phyloP scores from a whole-genome alignment of 2,329 filamentous ascomycete species.

The Fusarium falciforme region DNA sequence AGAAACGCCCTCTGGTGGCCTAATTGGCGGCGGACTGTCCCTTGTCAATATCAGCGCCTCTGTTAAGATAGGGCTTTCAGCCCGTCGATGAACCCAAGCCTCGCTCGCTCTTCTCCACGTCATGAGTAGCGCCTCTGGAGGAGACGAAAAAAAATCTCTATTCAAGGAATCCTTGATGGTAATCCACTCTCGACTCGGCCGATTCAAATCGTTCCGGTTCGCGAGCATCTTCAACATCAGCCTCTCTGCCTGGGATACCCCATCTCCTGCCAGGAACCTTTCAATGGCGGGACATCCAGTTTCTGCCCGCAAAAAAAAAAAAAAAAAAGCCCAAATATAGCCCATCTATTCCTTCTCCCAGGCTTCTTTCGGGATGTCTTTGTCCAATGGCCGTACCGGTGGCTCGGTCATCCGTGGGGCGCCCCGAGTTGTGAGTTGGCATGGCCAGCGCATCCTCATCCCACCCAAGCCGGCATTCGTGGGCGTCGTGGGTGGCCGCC shows the following conservation, averaged over 20 bases:
- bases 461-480: slow-evolving; percentile 31
- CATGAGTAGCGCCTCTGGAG: slow-evolving; percentile 3
- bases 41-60: slow-evolving; percentile 33
- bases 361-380: neutral
- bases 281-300: slow-evolving; percentile 6
- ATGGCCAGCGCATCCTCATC: slow-evolving; percentile 45
- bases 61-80: slow-evolving; percentile 14
- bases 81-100: slow-evolving; percentile 2
- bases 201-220: slow-evolving; percentile 13
- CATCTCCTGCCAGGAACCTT: slow-evolving; percentile 22
- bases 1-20: slow-evolving; percentile 4
- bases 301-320: neutral
- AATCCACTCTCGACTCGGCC: slow-evolving; percentile 6
- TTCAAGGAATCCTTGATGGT: neutral
- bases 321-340: slow-evolving; percentile 25
- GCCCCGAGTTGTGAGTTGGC: slow-evolving; percentile 39
- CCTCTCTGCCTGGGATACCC: slow-evolving; percentile 21
- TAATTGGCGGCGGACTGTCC: slow-evolving; percentile 17
- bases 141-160: neutral
- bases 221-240: slow-evolving; percentile 9
- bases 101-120: slow-evolving; percentile 5
- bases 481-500: slow-evolving; percentile 25
- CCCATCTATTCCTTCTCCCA: neutral
- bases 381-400: slow-evolving; percentile 31
- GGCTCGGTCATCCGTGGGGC: slow-evolving; percentile 28